phyloP scores from a whole-genome alignment of 352 stramenopile genomes.

The Globisporangium rhizosaccharum region DNA sequence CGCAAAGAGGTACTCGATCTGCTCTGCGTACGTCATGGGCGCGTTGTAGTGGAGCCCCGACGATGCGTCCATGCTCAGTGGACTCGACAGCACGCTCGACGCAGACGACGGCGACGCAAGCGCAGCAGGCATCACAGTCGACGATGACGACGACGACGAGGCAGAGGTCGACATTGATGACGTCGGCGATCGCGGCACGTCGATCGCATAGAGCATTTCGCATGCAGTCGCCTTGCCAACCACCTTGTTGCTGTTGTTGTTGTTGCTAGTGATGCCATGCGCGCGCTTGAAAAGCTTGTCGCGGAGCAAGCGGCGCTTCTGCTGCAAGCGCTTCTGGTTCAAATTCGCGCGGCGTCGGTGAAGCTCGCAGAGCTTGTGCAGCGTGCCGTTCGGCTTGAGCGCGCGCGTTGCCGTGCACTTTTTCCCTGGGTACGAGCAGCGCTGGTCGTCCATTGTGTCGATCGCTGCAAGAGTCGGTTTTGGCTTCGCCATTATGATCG shows the following conservation, averaged over 20 bases:
- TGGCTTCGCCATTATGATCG: background rate
- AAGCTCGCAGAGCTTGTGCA: slow-evolving; percentile 71
- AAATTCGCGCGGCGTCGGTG: slow-evolving; percentile 51
- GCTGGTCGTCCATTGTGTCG: slow-evolving; percentile 3
- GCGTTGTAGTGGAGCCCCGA: background rate
- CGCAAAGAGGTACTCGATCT: slow-evolving; percentile 9
- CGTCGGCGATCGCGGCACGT: background rate
- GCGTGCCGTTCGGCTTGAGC: slow-evolving; percentile 56
- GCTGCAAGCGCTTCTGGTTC: slow-evolving; percentile 16
- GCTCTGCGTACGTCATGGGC: background rate
- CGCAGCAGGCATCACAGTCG: too few species aligned
- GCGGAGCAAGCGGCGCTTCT: slow-evolving; percentile 11
- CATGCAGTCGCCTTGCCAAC: background rate
- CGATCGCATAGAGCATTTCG: background rate
- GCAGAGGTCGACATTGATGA: background rate
- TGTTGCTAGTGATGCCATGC: background rate
- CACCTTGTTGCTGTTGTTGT: too few species aligned
- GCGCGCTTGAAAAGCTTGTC: slow-evolving; percentile 16
- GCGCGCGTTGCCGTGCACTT: slow-evolving; percentile 51
- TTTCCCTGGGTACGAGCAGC: slow-evolving; percentile 74
- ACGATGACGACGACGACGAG: too few species aligned
- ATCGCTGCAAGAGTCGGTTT: background rate
- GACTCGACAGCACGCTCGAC: background rate
- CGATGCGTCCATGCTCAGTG: background rate
- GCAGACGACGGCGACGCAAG: background rate